Conservation (phyloP, 768 basidiomycete genomes). For the Russula olivacea region DNA sequence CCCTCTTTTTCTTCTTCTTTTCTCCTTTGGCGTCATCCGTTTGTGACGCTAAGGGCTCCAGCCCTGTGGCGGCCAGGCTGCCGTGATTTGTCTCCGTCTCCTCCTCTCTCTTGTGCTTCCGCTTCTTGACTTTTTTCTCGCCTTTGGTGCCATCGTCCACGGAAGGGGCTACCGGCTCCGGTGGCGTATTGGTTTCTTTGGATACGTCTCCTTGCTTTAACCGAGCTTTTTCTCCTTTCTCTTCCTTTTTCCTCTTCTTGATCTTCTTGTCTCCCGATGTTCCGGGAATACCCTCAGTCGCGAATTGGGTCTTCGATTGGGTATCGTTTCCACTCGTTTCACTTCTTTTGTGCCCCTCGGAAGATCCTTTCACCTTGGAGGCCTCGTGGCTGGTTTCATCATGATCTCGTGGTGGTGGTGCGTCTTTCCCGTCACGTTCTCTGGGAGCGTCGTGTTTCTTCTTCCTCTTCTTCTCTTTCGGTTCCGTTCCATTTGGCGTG, state of each 20-base stretch:
- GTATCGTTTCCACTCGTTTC: constrained; percentile 14
- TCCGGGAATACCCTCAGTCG: constrained; percentile 8
- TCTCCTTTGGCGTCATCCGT: neutral
- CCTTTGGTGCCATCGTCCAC: neutral
- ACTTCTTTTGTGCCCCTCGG: constrained; percentile 27
- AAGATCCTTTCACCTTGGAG: neutral
- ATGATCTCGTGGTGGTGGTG: neutral
- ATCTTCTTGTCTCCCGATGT: constrained; percentile 28
- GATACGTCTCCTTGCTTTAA: constrained; percentile 1
- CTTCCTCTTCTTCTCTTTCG: constrained; percentile 30
- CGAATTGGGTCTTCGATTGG: constrained; percentile 20
- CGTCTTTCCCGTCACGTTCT: constrained; percentile 24
- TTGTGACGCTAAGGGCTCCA: neutral
- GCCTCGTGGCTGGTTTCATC: neutral
- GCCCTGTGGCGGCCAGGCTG: neutral
- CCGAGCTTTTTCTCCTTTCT: constrained; percentile 23
- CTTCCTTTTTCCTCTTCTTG: constrained; percentile 29
- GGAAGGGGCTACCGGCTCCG: neutral
- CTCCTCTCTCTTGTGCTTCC: constrained; percentile 22
- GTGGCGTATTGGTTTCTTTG: neutral
- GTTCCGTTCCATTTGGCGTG: constrained; percentile 13
- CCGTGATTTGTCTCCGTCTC: neutral
- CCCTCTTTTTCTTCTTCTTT: constrained; percentile 3
- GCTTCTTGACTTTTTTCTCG: constrained; percentile 8
- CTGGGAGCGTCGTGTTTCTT: constrained; percentile 31